A percentile compares a stretch with the other conserved stretches of the same genome.
phyloP scores from a whole-genome alignment of 2,329 filamentous ascomycete genomes.

The Aureobasidium vineae region DNA sequence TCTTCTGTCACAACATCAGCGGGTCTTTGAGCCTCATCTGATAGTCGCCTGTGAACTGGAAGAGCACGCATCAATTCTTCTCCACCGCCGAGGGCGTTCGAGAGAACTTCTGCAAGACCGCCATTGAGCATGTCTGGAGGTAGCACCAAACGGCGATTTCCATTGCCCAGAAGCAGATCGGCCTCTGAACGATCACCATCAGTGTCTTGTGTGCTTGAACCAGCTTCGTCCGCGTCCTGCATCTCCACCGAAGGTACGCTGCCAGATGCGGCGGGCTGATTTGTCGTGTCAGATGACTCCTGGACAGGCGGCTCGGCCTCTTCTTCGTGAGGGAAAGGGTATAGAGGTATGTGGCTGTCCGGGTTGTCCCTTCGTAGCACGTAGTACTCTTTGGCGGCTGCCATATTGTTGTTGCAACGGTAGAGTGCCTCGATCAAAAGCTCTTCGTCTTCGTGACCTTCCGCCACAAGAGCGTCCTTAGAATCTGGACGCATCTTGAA shows the following conservation, averaged over 20 bases:
- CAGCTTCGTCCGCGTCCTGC: slow-evolving; percentile 37
- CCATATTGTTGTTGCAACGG: slow-evolving; percentile 67
- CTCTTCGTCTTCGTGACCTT: slow-evolving; percentile 54
- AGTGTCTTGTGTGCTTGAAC: slow-evolving; percentile 26
- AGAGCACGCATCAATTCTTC: slow-evolving; percentile 22
- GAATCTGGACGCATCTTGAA: slow-evolving; percentile 53
- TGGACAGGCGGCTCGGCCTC: slow-evolving; percentile 22
- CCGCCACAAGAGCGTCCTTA: slow-evolving; percentile 47
- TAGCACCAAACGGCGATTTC: slow-evolving; percentile 16
- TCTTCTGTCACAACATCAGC: slow-evolving; percentile 36
- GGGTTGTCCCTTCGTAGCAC: slow-evolving; percentile 41
- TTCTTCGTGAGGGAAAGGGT: slow-evolving; percentile 36
- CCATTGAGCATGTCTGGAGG: slow-evolving; percentile 18
- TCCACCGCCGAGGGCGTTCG: slow-evolving; percentile 22
- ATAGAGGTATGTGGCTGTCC: slow-evolving; percentile 33
- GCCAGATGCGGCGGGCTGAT: background rate
- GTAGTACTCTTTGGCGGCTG: slow-evolving; percentile 71
- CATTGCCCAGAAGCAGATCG: slow-evolving; percentile 2
- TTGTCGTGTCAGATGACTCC: background rate
- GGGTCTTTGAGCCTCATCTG: slow-evolving; percentile 16
- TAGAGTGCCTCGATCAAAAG: slow-evolving; percentile 78
- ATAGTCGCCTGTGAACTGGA: slow-evolving; percentile 14
- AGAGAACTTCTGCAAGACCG: slow-evolving; percentile 23
- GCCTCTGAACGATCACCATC: slow-evolving; percentile 18
- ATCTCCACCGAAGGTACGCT: slow-evolving; percentile 40